Evolutionary conservation across 2,329 filamentous ascomycete genomes (phyloP), one percentile per base, ranked within the genome.

Genomic region (Epicoccum sorghinum): DNA sequence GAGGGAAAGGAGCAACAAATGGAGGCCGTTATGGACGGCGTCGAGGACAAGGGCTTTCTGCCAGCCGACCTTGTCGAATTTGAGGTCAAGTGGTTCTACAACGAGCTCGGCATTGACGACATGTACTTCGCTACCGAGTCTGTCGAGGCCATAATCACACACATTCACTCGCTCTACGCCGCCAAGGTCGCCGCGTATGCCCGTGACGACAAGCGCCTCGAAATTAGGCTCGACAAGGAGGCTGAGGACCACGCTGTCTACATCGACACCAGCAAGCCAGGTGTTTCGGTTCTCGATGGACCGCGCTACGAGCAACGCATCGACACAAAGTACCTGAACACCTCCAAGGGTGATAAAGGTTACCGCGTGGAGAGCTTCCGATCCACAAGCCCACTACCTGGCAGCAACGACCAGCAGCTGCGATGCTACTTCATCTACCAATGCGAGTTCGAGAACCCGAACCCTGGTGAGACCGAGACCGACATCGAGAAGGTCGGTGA

Each of bases 401-500:
- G 86, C 39, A 83, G 85, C 57, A 87, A 89, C 52, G 89, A 92
- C 69, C 87, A 93, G 53, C 91, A 93, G 49, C 82, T 99, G 51
- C 89, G 95, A 59, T 99, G 95, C 81, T 99, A 99, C 81, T 99
- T 99, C 73, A 92, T 99, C 65, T 99, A 99, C 81, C 91, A 96
- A 77, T 96, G 93, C 77, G 87, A 89, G 70, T 99, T 98, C 77
- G 87, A 86, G 64, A 86, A 93, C 67, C 81, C 89, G 7, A 87
- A 87, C 60, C 90, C 93, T 0, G 75, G 75, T 47, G 86, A 87
- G 10, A 85, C 87, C 47, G 95, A 98, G 82, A 96, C 91, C 30
- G 87, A 91, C 64, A 85, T 99, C 58, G 91, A 97, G 66, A 83
- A 93, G 67, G 93, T 99, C 73, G 91, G 92, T 60, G 95, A 99